A percentile compares a stretch with the other conserved stretches of the same genome.
phyloP scores from a whole-genome alignment of 306 rosid species.

The Fragaria iinumae region DNA sequence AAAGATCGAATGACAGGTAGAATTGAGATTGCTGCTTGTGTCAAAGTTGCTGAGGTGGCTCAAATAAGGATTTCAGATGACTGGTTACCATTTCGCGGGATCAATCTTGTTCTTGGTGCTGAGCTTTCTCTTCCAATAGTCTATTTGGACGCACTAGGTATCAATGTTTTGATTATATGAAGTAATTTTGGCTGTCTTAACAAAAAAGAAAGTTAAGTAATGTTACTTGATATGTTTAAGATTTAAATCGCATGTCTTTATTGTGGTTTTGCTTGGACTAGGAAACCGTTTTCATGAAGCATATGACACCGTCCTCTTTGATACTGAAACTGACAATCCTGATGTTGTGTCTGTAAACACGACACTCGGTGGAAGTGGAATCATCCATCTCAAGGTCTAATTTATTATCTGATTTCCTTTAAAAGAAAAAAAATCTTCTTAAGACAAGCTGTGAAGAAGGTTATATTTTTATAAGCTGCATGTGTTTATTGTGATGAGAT shows the following conservation, averaged over 20 bases:
- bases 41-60: conserved; percentile 83
- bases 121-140: conserved; percentile 65
- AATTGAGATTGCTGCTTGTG: conserved; percentile 84
- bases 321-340: conserved; percentile 66
- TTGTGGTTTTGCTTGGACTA: conserved; percentile 41
- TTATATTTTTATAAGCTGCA: background rate
- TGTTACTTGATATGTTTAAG: conserved; percentile 20
- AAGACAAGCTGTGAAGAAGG: conserved; percentile 8
- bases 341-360: conserved; percentile 61
- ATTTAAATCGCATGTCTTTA: conserved; percentile 24
- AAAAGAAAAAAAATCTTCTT: background rate
- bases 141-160: conserved; percentile 74
- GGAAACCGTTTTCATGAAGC: conserved; percentile 92
- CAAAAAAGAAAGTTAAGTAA: background rate
- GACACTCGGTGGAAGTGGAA: conserved; percentile 53
- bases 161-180: conserved; percentile 17
- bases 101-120: conserved; percentile 74
- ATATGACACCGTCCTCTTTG: conserved; percentile 42
- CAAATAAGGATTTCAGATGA: conserved; percentile 68
- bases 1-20: conserved; percentile 76
- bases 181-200: conserved; percentile 6
- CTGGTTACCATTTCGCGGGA: conserved; percentile 50
- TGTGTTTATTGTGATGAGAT: background rate
- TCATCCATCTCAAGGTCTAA: conserved; percentile 67
- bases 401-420: conserved; percentile 7